Evolutionary conservation across 2,329 filamentous ascomycete genomes (phyloP), one percentile per base, ranked within the genome.

Genomic region (Thielaviopsis euricoi): DNA sequence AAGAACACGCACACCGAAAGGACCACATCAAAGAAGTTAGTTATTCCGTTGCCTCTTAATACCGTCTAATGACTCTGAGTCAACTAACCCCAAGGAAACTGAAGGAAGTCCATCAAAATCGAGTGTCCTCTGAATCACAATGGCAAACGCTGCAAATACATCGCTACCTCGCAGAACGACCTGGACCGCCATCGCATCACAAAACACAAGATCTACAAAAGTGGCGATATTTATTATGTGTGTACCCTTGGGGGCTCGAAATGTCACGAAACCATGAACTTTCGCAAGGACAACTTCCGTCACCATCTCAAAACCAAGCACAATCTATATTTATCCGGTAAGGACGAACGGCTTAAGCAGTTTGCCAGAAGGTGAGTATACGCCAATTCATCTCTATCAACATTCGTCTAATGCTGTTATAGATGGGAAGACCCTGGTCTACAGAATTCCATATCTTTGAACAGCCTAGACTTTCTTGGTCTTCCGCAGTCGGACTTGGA

Each of bases 241-340:
- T 54, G 53, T 15, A n/a, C n/a, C n/a, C 29, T 10, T 33, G 29
- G 9, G 9, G 12, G 7, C 29, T 33, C 9, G 2, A 5, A 33
- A 33, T 33, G 29, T 10, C 4, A 6, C 10, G 1, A 72, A 1
- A 95, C 94, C 67, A 71, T 76, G 40, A 95, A 87, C 87, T 85
- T 86, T 0, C 80, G 90, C 22, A 74, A 83, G 55, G 90, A 96
- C 68, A 96, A 96, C 65, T 95, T 95, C 68, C 83, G 83, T 61
- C 81, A 85, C 40, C 90, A 96, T 66, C 75, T 95, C 52, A 74
- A 72, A 54, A 79, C 84, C 12, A 81, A 87, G 64, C 89, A 95
- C 67, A 61, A 62, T 0, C 67, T 68, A 2, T n/a, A 46, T 10
- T 6, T 53, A 19, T 1, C 6, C 6, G 10, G 6, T 3, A 26